phyloP scores from a whole-genome alignment of 1,284 basidiomycete genomes.

The Ustilago cynodontis region DNA sequence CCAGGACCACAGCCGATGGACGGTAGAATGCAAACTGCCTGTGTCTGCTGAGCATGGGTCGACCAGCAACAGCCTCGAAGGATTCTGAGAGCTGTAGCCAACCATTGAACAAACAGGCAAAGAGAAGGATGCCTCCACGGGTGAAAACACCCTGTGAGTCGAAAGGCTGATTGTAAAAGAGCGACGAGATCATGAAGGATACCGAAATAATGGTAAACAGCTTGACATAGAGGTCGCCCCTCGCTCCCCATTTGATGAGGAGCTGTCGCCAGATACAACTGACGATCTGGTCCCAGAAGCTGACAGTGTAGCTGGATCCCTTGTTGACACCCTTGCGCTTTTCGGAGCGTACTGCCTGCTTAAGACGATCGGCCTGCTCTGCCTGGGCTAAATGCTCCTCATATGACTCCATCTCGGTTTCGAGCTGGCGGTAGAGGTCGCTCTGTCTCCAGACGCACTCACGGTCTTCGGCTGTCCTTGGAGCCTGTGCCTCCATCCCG shows the following conservation, averaged over 20 bases:
- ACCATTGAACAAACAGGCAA: conserved; percentile 71
- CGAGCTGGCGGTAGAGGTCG: conserved; percentile 46
- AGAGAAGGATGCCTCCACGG: conserved; percentile 71
- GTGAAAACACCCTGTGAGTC: conserved; percentile 59
- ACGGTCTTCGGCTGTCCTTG: conserved; percentile 58
- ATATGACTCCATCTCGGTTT: conserved; percentile 57
- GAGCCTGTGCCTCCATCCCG: conserved; percentile 73
- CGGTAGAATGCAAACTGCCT: conserved; percentile 63
- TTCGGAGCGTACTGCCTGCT: conserved; percentile 39
- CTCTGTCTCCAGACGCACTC: conserved; percentile 57
- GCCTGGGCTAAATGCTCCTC: conserved; percentile 45
- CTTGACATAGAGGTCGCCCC: conserved; percentile 55
- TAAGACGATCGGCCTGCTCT: conserved; percentile 51
- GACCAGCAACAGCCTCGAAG: conserved; percentile 73
- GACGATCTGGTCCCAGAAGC: conserved; percentile 53
- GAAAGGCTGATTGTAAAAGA: conserved; percentile 58
- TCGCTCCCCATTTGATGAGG: conserved; percentile 57
- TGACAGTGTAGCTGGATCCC: conserved; percentile 56
- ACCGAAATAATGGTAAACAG: conserved; percentile 62
- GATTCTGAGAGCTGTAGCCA: conserved; percentile 70
- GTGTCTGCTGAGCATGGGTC: conserved; percentile 57
- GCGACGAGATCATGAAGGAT: conserved; percentile 52
- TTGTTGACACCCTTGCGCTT: conserved; percentile 61
- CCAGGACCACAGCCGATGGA: conserved; percentile 61
- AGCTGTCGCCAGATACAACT: conserved; percentile 57